Evolutionary conservation across 1,284 basidiomycete species (phyloP).

Genomic region (Boletus mariae): DNA sequence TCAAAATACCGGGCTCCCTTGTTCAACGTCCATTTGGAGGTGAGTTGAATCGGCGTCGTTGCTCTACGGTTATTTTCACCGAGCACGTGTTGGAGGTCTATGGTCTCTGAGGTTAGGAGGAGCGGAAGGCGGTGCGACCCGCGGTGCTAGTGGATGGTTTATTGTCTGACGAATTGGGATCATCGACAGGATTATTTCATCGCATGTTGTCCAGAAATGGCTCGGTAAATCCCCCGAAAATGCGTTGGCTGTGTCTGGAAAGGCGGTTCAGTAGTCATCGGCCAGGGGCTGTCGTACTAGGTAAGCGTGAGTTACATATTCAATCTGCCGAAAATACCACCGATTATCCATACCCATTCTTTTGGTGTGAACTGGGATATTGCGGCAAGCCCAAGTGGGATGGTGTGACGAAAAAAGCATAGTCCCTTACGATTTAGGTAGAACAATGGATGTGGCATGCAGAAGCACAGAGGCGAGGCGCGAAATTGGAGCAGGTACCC

Average conservation of each 20-base stretch:
- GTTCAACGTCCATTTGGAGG: background rate
- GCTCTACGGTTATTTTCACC: slow-evolving; percentile 13
- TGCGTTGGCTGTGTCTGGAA: slow-evolving; percentile 8
- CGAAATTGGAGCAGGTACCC: background rate
- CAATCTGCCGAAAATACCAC: slow-evolving; percentile 16
- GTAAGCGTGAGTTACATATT: slow-evolving; percentile 1
- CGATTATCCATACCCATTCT: slow-evolving; percentile 12
- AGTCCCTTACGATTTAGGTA: background rate
- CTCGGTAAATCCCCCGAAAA: slow-evolving; percentile 13
- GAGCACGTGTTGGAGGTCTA: slow-evolving; percentile 14
- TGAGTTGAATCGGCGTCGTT: background rate
- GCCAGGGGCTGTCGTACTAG: slow-evolving; percentile 1
- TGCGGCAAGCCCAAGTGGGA: slow-evolving; percentile 4
- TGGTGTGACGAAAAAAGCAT: background rate
- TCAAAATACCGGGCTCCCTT: background rate
- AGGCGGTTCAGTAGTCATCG: background rate
- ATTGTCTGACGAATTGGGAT: slow-evolving; percentile 14
- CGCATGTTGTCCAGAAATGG: slow-evolving; percentile 4
- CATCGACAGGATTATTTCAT: slow-evolving; percentile 10
- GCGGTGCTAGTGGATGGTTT: slow-evolving; percentile 3
- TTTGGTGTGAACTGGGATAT: slow-evolving; percentile 3
- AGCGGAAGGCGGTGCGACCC: background rate
- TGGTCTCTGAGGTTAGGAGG: background rate
- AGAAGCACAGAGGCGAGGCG: background rate
- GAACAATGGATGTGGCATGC: slow-evolving; percentile 4